Percentiles rank a stretch among this genome's conserved stretches.
These are phyloP conservation scores for Artemisia annua DNA, from an alignment of 129 eudicot species.

Conservation along the genomic window DNA sequence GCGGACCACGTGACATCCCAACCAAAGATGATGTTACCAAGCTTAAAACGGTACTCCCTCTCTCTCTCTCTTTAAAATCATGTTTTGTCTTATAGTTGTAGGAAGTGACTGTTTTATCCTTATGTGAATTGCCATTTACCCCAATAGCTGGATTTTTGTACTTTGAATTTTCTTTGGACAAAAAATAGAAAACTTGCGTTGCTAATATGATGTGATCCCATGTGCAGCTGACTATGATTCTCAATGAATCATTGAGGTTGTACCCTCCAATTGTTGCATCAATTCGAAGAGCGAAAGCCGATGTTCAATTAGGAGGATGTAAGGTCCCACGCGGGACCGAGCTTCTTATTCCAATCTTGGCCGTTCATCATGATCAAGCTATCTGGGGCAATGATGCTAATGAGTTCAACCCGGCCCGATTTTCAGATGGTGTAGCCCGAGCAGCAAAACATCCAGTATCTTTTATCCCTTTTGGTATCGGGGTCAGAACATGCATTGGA, in stretches of 20 bases:
- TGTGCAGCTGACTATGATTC: constrained; percentile 79
- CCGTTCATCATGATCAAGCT: constrained; percentile 86
- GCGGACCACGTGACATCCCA: constrained; percentile 88
- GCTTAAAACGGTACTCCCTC: constrained; percentile 73
- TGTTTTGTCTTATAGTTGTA: constrained; percentile 32
- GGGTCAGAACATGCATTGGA: constrained; percentile 80
- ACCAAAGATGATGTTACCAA: constrained; percentile 76
- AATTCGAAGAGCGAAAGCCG: constrained; percentile 70
- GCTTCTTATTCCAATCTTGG: constrained; percentile 73
- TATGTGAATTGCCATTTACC: background rate
- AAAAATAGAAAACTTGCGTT: background rate
- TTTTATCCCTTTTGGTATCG: constrained; percentile 78
- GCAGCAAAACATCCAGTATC: constrained; percentile 83
- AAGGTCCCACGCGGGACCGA: constrained; percentile 80
- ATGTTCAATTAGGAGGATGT: constrained; percentile 72
- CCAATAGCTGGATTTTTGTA: background rate
- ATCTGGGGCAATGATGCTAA: constrained; percentile 87
- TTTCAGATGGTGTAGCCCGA: constrained; percentile 78
- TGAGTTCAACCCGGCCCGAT: constrained; percentile 78
- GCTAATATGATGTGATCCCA: constrained; percentile 7
- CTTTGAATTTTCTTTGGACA: background rate
- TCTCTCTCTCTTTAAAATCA: constrained; percentile 26
- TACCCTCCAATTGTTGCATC: constrained; percentile 91
- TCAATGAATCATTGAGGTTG: constrained; percentile 73
- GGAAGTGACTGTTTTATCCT: constrained; percentile 12